phyloP scores from a whole-genome alignment of 768 basidiomycete genomes.

The Boletus sp. region DNA sequence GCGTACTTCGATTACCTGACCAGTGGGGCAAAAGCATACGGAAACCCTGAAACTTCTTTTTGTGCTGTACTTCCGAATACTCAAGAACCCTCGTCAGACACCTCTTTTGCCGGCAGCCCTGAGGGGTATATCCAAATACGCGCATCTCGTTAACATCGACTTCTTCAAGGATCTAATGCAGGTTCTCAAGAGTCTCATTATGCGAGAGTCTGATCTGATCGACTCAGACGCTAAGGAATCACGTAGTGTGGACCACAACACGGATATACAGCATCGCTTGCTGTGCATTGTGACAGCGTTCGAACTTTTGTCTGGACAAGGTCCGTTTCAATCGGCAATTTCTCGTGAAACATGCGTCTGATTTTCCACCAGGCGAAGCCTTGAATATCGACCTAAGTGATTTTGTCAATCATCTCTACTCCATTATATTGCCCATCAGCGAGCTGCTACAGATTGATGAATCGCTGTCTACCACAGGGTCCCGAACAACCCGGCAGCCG shows the following conservation, averaged over 20 bases:
- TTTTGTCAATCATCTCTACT: constrained; percentile 82
- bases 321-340: constrained; percentile 35
- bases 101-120: constrained; percentile 83
- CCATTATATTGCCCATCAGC: constrained; percentile 72
- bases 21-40: constrained; percentile 66
- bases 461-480: constrained; percentile 31
- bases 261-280: constrained; percentile 56
- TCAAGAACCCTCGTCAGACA: constrained; percentile 80
- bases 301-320: constrained; percentile 94
- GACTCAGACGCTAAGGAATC: constrained; percentile 36
- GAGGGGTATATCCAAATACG: constrained; percentile 88
- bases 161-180: constrained; percentile 95
- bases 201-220: constrained; percentile 43
- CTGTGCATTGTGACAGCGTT: constrained; percentile 95
- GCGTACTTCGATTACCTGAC: constrained; percentile 14
- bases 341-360: constrained; percentile 4
- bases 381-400: constrained; percentile 92
- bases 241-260: constrained; percentile 32
- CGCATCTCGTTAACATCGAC: constrained; percentile 96
- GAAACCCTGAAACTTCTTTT: constrained; percentile 98
- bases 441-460: constrained; percentile 63
- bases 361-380: constrained; percentile 70
- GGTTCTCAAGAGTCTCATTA: constrained; percentile 76
- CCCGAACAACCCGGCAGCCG: constrained; percentile 27
- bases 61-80: constrained; percentile 92